A percentile compares a stretch with the other conserved stretches of the same genome.
phyloP scores from a whole-genome alignment of 2,329 filamentous ascomycete species.

The Fusarium fujikuroi region DNA sequence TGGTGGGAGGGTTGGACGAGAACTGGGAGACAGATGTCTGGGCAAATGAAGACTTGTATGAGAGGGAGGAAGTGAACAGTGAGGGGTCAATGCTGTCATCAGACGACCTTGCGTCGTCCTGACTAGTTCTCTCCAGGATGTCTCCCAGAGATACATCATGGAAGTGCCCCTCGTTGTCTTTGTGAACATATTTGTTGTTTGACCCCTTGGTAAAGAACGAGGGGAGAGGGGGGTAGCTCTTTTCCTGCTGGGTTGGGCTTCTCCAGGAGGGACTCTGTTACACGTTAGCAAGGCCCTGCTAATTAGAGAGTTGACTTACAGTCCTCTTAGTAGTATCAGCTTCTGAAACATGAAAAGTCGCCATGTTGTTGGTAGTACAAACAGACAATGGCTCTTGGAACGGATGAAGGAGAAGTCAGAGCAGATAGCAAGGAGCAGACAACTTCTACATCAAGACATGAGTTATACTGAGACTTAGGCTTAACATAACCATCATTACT shows the following conservation, averaged over 20 bases:
- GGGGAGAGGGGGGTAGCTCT: background rate
- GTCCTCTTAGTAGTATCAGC: background rate
- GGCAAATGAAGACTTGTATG: slow-evolving; percentile 29
- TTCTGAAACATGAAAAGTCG: background rate
- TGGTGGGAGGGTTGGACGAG: slow-evolving; percentile 1
- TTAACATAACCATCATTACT: background rate
- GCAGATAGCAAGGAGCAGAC: background rate
- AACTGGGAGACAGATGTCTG: slow-evolving; percentile 20
- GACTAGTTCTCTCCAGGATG: background rate
- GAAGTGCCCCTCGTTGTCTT: background rate
- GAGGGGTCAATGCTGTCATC: slow-evolving; percentile 16
- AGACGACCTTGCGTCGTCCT: slow-evolving; percentile 13
- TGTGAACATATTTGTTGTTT: slow-evolving; percentile 2
- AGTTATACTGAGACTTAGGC: background rate
- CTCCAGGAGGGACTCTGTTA: background rate
- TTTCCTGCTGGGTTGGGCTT: background rate
- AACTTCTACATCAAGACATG: background rate
- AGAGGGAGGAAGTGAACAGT: slow-evolving; percentile 11
- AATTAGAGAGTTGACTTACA: background rate
- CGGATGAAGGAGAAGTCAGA: background rate
- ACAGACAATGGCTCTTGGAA: background rate
- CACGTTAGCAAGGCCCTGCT: background rate
- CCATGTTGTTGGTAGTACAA: background rate
- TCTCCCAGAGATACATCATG: background rate
- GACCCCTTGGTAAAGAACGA: slow-evolving; percentile 5